Conservation (phyloP, 2,329 filamentous ascomycete species). For the Fulvia fulva region DNA sequence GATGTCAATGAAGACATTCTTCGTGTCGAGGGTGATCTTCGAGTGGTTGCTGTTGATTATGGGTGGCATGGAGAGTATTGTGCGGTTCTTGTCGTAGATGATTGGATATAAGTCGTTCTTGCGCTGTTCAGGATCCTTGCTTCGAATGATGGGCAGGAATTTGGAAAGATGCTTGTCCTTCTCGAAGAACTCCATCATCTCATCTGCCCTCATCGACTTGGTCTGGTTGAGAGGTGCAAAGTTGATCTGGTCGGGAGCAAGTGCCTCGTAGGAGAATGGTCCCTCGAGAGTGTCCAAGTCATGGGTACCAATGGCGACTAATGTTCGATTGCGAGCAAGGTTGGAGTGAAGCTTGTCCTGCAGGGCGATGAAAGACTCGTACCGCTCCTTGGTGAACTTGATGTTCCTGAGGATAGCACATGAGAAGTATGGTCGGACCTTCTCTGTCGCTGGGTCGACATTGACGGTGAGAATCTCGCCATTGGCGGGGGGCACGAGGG, state of each 20-base stretch:
- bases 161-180: slow-evolving; percentile 87
- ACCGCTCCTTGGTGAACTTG: slow-evolving; percentile 84
- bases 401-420: slow-evolving; percentile 86
- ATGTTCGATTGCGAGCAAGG: slow-evolving; percentile 81
- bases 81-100: slow-evolving; percentile 83
- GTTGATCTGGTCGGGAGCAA: slow-evolving; percentile 84
- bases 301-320: slow-evolving; percentile 97
- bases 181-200: slow-evolving; percentile 93
- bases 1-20: slow-evolving; percentile 94
- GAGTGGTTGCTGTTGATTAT: slow-evolving; percentile 98
- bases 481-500: slow-evolving; percentile 65
- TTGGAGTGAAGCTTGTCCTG: slow-evolving; percentile 99
- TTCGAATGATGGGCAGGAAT: slow-evolving; percentile 90
- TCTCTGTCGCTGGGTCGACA: slow-evolving; percentile 61
- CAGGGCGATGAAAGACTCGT: slow-evolving; percentile 94
- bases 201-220: slow-evolving; percentile 77
- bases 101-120: slow-evolving; percentile 83
- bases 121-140: slow-evolving; percentile 38
- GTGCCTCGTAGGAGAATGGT: slow-evolving; percentile 94
- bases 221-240: slow-evolving; percentile 90
- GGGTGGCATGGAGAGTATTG: slow-evolving; percentile 88
- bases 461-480: slow-evolving; percentile 76
- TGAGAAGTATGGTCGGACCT: slow-evolving; percentile 82
- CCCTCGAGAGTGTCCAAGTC: slow-evolving; percentile 90
- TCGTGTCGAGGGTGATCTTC: slow-evolving; percentile 84